Percentiles rank a stretch among this genome's conserved stretches.
These are phyloP conservation scores for Pichia scutulata DNA, from an alignment of 805 yeast genomes.

Conservation along the genomic window DNA sequence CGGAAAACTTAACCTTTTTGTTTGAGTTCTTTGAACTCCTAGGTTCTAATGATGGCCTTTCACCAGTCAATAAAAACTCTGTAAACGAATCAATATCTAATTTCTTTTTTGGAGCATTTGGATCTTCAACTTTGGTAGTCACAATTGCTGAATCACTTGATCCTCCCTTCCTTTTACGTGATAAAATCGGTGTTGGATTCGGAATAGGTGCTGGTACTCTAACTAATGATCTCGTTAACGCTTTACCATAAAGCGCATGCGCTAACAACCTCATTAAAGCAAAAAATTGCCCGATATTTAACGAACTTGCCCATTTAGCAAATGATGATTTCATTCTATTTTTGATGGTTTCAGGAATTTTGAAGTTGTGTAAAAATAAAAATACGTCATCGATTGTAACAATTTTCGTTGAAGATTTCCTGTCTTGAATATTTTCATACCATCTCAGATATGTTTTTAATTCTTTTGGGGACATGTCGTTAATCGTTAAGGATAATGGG, in stretches of 20 bases:
- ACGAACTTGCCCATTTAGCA: slow-evolving; percentile 45
- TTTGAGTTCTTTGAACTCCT: slow-evolving; percentile 31
- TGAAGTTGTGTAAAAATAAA: slow-evolving; percentile 70
- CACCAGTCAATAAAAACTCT: slow-evolving; percentile 75
- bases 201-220: slow-evolving; percentile 59
- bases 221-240: slow-evolving; percentile 50
- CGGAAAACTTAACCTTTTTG: slow-evolving; percentile 68
- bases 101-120: slow-evolving; percentile 24
- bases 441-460: slow-evolving; percentile 82
- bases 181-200: slow-evolving; percentile 69
- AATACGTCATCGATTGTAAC: slow-evolving; percentile 74
- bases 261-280: slow-evolving; percentile 76
- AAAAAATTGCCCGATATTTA: slow-evolving; percentile 87
- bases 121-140: background rate
- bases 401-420: slow-evolving; percentile 52
- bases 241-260: slow-evolving; percentile 45
- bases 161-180: slow-evolving; percentile 41
- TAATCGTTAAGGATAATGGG: slow-evolving; percentile 57
- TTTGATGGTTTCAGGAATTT: slow-evolving; percentile 44
- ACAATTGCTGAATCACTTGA: slow-evolving; percentile 11
- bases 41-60: slow-evolving; percentile 42
- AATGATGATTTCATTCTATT: slow-evolving; percentile 44
- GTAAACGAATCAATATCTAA: slow-evolving; percentile 84
- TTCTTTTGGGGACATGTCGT: slow-evolving; percentile 70
- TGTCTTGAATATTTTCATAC: slow-evolving; percentile 78